Conservation (phyloP, 169 alveolate species). For the Eimeria acervulina region DNA sequence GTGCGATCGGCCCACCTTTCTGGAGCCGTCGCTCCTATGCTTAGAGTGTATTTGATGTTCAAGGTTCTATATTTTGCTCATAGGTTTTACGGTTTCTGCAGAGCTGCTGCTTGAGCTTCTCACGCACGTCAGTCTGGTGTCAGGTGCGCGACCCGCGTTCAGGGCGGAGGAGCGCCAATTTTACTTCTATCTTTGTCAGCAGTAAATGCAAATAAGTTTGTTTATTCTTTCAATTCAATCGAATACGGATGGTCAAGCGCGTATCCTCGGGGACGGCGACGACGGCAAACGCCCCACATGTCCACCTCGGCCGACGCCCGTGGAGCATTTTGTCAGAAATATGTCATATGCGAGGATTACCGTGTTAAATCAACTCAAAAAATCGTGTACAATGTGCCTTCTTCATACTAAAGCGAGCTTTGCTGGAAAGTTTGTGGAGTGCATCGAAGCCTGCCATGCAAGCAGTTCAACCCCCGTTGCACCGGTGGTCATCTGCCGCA, state of each 20-base stretch:
- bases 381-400: neutral
- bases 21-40: neutral
- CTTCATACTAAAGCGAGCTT: neutral
- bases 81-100: neutral
- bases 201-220: neutral
- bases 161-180: neutral
- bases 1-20: neutral
- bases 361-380: neutral
- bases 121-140: neutral
- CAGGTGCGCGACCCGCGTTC: neutral
- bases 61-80: neutral
- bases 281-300: slow-evolving; percentile 12
- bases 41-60: neutral
- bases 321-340: neutral
- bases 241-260: too few species aligned
- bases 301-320: neutral
- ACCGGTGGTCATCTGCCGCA: slow-evolving; percentile 4
- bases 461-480: neutral
- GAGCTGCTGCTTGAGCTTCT: neutral
- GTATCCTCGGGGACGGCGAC: neutral
- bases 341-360: neutral
- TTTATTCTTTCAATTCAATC: neutral
- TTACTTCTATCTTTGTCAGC: neutral
- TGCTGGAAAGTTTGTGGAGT: neutral
- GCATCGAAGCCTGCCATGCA: neutral